A percentile compares a stretch with the other conserved stretches of the same genome.
phyloP scores from a whole-genome alignment of 2,329 filamentous ascomycete genomes.

The Aureobasidium musti region DNA sequence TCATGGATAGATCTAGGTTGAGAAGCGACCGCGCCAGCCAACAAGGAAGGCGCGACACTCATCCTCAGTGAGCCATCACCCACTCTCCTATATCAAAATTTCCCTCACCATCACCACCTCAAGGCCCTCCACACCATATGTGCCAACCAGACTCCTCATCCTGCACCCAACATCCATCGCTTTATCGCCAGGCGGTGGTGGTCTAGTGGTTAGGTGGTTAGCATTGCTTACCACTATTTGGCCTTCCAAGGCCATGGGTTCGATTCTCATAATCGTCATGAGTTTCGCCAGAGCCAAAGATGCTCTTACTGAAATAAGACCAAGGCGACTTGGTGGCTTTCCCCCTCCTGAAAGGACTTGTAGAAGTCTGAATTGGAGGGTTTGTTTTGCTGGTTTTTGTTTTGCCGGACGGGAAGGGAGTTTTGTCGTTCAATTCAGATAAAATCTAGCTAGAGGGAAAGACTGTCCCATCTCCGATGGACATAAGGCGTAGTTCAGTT shows the following conservation, averaged over 20 bases:
- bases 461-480: too few species aligned
- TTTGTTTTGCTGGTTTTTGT: neutral
- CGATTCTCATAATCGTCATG: neutral
- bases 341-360: neutral
- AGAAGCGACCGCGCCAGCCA: too few species aligned
- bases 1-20: too few species aligned
- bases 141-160: neutral
- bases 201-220: constrained; percentile 1
- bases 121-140: neutral
- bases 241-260: neutral
- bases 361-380: neutral
- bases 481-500: too few species aligned
- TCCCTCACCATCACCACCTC: too few species aligned
- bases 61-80: too few species aligned
- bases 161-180: neutral
- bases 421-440: too few species aligned
- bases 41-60: too few species aligned
- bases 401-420: too few species aligned
- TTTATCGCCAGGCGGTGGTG: constrained; percentile 7
- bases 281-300: neutral
- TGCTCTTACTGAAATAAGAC: neutral
- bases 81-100: too few species aligned
- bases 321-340: neutral
- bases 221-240: neutral
- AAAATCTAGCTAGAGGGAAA: too few species aligned